Percentiles rank a stretch among this genome's conserved stretches.
Evolutionary conservation across 164 flowering plant genomes (phyloP).

Genomic region (Nymphaea colorata): DNA sequence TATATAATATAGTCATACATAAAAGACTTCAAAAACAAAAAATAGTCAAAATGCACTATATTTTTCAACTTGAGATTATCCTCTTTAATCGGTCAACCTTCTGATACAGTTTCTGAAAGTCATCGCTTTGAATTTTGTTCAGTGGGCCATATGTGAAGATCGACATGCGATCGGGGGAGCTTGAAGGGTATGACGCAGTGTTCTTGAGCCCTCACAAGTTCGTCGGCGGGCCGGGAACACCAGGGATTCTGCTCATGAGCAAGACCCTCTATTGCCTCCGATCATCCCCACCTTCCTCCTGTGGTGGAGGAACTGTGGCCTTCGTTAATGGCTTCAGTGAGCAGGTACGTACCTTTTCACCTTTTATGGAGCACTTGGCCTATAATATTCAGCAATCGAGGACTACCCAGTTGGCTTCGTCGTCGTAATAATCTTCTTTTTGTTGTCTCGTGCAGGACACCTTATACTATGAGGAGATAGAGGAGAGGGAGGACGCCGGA

Average conservation of each 20-base stretch:
- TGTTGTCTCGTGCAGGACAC: conserved; percentile 36
- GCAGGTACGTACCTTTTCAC: conserved; percentile 18
- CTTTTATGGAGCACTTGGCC: neutral
- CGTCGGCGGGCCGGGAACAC: conserved; percentile 70
- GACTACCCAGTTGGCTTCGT: no score
- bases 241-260: conserved; percentile 54
- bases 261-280: conserved; percentile 36
- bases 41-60: no score
- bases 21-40: no score
- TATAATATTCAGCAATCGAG: no score
- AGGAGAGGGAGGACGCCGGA: conserved; percentile 79
- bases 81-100: no score
- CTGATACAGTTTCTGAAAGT: no score
- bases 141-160: conserved; percentile 58
- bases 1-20: no score
- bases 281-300: conserved; percentile 54
- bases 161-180: conserved; percentile 56
- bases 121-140: neutral
- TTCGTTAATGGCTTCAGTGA: conserved; percentile 54
- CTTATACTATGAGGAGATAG: conserved; percentile 51
- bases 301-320: conserved; percentile 70
- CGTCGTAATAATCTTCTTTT: no score
- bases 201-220: conserved; percentile 78
- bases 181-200: conserved; percentile 71
- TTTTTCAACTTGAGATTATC: no score